Base-by-base conservation (phyloP, 139 green algal species). In the Coccomyxa sp. region DNA sequence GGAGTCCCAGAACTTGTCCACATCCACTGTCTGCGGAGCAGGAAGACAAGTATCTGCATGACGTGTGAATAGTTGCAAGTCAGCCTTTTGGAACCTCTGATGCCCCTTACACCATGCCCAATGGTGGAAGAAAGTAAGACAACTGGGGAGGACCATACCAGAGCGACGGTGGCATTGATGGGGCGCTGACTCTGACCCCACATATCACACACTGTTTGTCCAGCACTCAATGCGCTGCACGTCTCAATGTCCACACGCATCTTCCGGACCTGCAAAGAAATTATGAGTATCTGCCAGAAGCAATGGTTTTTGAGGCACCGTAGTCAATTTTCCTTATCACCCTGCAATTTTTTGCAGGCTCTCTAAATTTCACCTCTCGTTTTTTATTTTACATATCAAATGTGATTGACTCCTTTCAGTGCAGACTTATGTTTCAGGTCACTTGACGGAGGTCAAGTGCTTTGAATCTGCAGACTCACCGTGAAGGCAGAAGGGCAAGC, bases 121-220 rank as follows among this genome's bases (percentile, higher is more conserved):
- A 51, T 3, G 38, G 3, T 3, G 7, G 7, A 51, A 7, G 38
- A 51, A 51, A 51, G 7, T 3, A 51, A 51, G 38, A 51, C 38
- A 51, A 7, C 38, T 7, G 38, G 38, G 38, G 38, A 15, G 76
- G 9, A n/a, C 18, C 38, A 60, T 66, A 83, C 38, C 80, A 67
- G 58, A 12, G 81, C 81, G 60, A 87, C 79, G 58, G 23, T 27
- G 17, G 83, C 79, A 51, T 84, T 84, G 79, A 71, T 38, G 17
- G 58, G 45, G 3, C 51, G 25, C 58, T 32, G 30, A 30, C 76
- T 90, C 79, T 92, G 88, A 66, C 86, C 28, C 91, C 93, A 96
- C 14, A 95, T 59, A 87, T 98, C 95, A 28, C 90, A 92, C 9
- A 98, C 91, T 0, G 95, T 98, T 88, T 98, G 95, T 0, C 95